Base-by-base conservation (phyloP, 164 flowering plant species). In the Stephania cephalantha region DNA sequence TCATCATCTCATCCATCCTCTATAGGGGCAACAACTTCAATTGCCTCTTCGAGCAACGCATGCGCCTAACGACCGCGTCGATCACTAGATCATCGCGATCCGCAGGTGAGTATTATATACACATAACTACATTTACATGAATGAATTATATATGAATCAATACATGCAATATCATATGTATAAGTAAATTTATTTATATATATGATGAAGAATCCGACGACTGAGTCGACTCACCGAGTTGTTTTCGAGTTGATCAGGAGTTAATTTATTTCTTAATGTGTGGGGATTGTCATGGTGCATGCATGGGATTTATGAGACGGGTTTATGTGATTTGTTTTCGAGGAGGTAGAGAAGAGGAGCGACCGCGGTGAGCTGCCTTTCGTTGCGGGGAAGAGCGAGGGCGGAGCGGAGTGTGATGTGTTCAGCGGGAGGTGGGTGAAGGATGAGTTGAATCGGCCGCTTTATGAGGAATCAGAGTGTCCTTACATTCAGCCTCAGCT, bases 401-500 rank as follows among this genome's bases (percentile, higher is more conserved):
- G 52, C 12, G 68, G n/a, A 31, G 75, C 82, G 22, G 87, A 82
- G 20, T 94, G 98, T 77, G 90, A 94, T 63, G 69, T 88, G 77
- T 92, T 87, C 79, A 86, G 80, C 10, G 98, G 98, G 76, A 83
- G 80, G 68, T 94, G 98, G 98, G 93, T 92, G 4, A 65, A 80
- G 75, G 98, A 92, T 71, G 86, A 87, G 78, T 68, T 42, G 78
- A 85, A 22, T 65, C 78, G 89, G 75, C 98, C 97, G 76, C 79
- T 85, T 31, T 92, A 94, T 73, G 83, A 88, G 50, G 96, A 92
- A 74, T 74, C 80, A 71, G 92, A 88, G 72, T 94, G 98, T 72
- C 98, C 97, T 17, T 94, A 92, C 83, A 92, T 94, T 5, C 95
- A 91, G 80, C 97, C 97, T 6, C 98, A 94, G 85, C 67, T 92